These are phyloP conservation scores for Cicer bijugum DNA, from an alignment of 306 rosid species.

Conservation along the genomic window DNA sequence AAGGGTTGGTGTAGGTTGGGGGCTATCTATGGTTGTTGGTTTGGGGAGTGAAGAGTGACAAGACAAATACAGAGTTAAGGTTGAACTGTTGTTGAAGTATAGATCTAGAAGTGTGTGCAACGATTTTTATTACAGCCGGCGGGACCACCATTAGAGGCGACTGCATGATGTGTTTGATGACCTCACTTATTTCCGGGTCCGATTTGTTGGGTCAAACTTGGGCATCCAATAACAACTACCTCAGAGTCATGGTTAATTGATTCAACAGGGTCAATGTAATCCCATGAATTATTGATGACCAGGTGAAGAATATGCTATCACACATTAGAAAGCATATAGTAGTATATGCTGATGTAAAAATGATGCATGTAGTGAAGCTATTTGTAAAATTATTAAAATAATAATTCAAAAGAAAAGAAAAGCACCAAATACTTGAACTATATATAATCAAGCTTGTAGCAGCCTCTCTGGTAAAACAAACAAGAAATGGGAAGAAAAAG, in stretches of 20 bases:
- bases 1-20: conserved; percentile 40
- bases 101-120: conserved; percentile 52
- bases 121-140: conserved; percentile 43
- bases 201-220: conserved; percentile 5
- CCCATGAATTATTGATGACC: conserved; percentile 14
- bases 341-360: conserved; percentile 2
- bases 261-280: no score
- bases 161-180: conserved; percentile 24
- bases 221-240: conserved; percentile 1
- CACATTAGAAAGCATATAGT: not conserved
- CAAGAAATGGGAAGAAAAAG: not conserved
- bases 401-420: not conserved
- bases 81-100: conserved; percentile 20
- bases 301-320: conserved; percentile 26
- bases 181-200: conserved; percentile 39
- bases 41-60: conserved; percentile 24
- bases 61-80: conserved; percentile 19
- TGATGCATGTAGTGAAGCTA: not conserved
- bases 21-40: conserved; percentile 46
- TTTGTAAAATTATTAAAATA: not conserved
- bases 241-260: no score
- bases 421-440: not conserved
- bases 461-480: conserved; percentile 2
- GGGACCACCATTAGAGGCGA: conserved; percentile 31
- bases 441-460: not conserved